A percentile compares a stretch with the other conserved stretches of the same genome.
Conservation (phyloP, 176 grass and related monocot species). For the Cenchrus fungigraminus region DNA sequence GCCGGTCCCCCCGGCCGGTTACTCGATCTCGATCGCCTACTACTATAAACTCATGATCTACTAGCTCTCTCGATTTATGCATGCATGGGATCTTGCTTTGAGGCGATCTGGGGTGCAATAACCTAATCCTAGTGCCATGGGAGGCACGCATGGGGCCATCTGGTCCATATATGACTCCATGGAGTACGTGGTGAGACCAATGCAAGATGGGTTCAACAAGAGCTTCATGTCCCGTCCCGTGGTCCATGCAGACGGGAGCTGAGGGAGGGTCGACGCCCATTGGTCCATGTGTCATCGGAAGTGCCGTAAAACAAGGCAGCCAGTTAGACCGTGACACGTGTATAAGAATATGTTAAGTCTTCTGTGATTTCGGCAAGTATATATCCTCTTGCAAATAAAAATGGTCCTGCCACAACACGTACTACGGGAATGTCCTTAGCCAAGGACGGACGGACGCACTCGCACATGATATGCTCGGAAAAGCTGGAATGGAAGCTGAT, state of each 20-base stretch:
- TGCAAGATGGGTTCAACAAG: too few species aligned
- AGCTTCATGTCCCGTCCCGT: too few species aligned
- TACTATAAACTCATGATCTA: neutral
- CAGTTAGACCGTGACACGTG: neutral
- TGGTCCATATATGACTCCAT: too few species aligned
- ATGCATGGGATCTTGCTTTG: conserved; percentile 40
- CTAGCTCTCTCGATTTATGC: neutral
- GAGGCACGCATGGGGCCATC: neutral
- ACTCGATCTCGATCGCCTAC: neutral
- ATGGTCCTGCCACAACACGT: neutral
- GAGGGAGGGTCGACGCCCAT: neutral
- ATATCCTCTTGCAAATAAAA: neutral
- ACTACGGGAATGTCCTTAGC: neutral
- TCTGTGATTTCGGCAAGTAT: too few species aligned
- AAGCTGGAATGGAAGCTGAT: conserved; percentile 1
- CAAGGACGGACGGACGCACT: neutral
- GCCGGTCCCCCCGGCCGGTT: neutral
- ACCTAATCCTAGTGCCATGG: neutral
- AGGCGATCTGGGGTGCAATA: conserved; percentile 7
- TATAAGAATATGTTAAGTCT: neutral
- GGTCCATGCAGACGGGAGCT: too few species aligned
- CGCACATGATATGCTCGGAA: neutral
- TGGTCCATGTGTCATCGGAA: neutral
- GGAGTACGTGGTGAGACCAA: too few species aligned
- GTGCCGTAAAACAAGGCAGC: neutral